Evolutionary conservation across 306 rosid genomes (phyloP).

Genomic region (Pueraria montana): DNA sequence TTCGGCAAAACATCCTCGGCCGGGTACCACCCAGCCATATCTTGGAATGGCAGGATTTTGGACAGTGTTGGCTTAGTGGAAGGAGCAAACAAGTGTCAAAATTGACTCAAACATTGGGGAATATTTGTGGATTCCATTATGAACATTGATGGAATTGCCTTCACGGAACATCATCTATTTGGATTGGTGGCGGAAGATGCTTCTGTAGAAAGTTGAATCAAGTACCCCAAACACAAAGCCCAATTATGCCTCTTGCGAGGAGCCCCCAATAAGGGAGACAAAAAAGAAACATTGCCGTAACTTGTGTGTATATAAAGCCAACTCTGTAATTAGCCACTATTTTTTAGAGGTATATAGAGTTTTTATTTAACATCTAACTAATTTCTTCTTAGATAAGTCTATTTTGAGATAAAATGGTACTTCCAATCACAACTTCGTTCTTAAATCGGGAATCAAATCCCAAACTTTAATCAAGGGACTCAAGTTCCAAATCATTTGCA

Average conservation of each 20-base stretch:
- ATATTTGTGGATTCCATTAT: constrained; percentile 19
- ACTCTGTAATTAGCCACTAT: neutral
- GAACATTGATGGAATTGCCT: neutral
- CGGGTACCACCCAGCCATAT: neutral
- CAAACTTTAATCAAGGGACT: too few species aligned
- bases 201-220: constrained; percentile 29
- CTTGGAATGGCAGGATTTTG: neutral
- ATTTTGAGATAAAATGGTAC: too few species aligned
- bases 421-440: too few species aligned
- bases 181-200: constrained; percentile 6
- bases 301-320: neutral
- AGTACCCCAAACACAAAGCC: neutral
- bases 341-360: neutral
- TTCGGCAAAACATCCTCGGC: neutral
- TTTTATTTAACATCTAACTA: too few species aligned
- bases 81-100: neutral
- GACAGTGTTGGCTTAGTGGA: neutral
- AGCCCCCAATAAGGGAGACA: neutral
- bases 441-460: too few species aligned
- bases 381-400: too few species aligned
- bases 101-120: neutral
- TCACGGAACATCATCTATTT: neutral
- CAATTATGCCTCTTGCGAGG: neutral
- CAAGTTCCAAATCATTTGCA: too few species aligned
- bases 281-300: neutral